Evolutionary conservation across 331 rosid species (phyloP), one percentile per base, ranked within the genome.

Genomic region (Prunus yedoensis): DNA sequence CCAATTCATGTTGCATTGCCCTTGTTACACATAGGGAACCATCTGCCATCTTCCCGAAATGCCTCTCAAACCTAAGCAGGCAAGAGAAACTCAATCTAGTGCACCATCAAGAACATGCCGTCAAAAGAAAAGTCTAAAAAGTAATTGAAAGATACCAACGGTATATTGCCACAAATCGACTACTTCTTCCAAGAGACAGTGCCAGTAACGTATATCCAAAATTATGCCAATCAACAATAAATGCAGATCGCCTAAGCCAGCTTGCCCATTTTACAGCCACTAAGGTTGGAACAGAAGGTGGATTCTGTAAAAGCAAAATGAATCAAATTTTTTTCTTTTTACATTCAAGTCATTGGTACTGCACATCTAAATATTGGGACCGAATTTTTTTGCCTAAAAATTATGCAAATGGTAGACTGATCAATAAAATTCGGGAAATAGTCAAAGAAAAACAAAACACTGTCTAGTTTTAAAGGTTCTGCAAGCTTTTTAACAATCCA

Each of bases 1-100:
- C 92, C 89, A 94, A 83, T 87, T 94, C 97, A 75, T 94, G 99
- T 60, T 94, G 95, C 99, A 94, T 94, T 73, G 97, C 97, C 80
- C 76, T 92, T 10, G 99, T 94, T 64, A 94, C 99, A 51, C 99
- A 92, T 27, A 92, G 83, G 63, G 97, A 92, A 77, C 91, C 93
- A 80, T 90, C 88, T 77, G 97, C 99, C 96, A 88, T 88, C 87
- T 85, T 94, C 76, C 99, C 99, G n/a, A 81, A 94, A 82, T 62
- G 82, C 84, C 84, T 86, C 82, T 94, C 99, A 85, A 94, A 78
- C 97, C 99, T 94, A 82, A 75, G 73, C 73, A 82, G 56, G 51
- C 13, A 78, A 77, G 68, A 79, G 46, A 70, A 85, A 85, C 47
- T 71, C 52, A 80, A 70, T 50, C 35, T 21, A 21, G 49, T 58